Conservation (phyloP, 1,284 basidiomycete species). For the Anthracocystis panici-leucophaei region DNA sequence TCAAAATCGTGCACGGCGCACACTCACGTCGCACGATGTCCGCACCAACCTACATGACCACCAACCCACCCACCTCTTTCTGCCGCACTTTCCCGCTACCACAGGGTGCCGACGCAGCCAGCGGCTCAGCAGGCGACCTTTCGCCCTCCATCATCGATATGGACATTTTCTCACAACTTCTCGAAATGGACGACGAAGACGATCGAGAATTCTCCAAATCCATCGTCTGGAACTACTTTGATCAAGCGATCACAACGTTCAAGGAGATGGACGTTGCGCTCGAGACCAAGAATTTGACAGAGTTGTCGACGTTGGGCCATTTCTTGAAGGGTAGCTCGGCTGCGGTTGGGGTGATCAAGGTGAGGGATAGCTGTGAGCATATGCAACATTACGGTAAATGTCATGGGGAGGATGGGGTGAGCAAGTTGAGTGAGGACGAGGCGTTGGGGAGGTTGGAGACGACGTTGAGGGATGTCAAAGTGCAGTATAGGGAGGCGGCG, state of each 20-base stretch:
- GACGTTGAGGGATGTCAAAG: constrained; percentile 60
- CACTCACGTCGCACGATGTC: not conserved
- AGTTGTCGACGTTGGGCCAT: constrained; percentile 84
- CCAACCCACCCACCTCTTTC: not conserved
- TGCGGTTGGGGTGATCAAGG: constrained; percentile 83
- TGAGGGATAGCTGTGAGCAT: constrained; percentile 84
- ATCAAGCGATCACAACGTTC: constrained; percentile 76
- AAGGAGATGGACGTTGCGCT: constrained; percentile 81
- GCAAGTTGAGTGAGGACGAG: constrained; percentile 46
- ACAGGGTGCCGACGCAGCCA: constrained; percentile 39
- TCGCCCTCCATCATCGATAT: constrained; percentile 76
- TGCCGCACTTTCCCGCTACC: not conserved
- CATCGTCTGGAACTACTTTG: constrained; percentile 85
- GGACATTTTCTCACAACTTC: constrained; percentile 84
- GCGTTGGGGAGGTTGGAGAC: constrained; percentile 51
- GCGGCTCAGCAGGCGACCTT: constrained; percentile 44
- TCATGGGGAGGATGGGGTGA: constrained; percentile 69
- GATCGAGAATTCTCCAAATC: constrained; percentile 80
- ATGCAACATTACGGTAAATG: constrained; percentile 84
- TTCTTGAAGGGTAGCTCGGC: constrained; percentile 95
- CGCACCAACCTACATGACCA: not conserved
- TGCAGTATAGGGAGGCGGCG: constrained; percentile 64
- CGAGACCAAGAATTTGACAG: constrained; percentile 75
- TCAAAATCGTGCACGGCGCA: too few species aligned
- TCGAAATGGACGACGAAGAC: constrained; percentile 88